A percentile compares a stretch with the other conserved stretches of the same genome.
Evolutionary conservation across 345 rosid species (phyloP).

Genomic region (Eucalyptus erythrocorys): DNA sequence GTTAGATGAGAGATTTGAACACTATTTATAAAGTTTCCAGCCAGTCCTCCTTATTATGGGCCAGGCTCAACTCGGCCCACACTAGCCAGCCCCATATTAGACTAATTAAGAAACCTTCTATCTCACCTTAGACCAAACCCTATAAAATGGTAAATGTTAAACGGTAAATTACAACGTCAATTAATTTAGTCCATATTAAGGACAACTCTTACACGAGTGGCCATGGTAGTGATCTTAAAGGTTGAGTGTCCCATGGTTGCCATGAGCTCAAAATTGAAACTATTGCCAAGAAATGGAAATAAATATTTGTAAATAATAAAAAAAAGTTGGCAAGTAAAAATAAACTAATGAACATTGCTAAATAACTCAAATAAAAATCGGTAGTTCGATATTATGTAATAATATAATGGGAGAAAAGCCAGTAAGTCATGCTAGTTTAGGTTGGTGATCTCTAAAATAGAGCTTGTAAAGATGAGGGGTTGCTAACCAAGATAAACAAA

Average conservation of each 20-base stretch:
- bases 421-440: background rate
- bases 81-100: too few relatives aligned
- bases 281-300: background rate
- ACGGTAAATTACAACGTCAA: too few relatives aligned
- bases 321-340: background rate
- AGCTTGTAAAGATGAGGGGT: background rate
- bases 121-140: too few relatives aligned
- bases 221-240: background rate
- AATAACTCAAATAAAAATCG: background rate
- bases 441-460: background rate
- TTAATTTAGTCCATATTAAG: too few relatives aligned
- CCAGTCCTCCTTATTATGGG: too few relatives aligned
- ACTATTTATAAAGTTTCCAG: too few relatives aligned
- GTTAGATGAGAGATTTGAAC: too few relatives aligned
- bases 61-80: too few relatives aligned
- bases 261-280: background rate
- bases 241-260: background rate
- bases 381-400: background rate
- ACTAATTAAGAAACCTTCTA: too few relatives aligned
- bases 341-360: background rate
- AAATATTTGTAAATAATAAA: background rate
- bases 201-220: too few relatives aligned
- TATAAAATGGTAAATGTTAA: too few relatives aligned
- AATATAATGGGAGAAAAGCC: background rate
- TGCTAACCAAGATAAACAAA: background rate